Percentiles rank a stretch among this genome's conserved stretches.
These are phyloP conservation scores for Penicillium italicum DNA, from an alignment of 2,329 filamentous ascomycete genomes.

Conservation along the genomic window DNA sequence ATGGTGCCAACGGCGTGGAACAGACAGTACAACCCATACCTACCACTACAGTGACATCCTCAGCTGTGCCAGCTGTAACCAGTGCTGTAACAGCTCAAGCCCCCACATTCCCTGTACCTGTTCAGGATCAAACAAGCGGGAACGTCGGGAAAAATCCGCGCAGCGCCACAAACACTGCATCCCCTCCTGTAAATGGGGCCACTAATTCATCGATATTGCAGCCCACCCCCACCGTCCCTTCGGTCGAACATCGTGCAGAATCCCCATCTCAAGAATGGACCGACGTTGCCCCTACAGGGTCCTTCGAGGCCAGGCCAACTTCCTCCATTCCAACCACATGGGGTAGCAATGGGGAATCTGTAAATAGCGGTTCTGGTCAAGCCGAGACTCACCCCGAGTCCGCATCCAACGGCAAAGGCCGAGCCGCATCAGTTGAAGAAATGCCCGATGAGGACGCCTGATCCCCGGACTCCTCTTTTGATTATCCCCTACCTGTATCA, in stretches of 20 bases:
- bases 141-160: neutral
- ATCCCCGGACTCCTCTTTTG: neutral
- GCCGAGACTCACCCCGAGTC: slow-evolving; percentile 19
- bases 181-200: neutral
- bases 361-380: neutral
- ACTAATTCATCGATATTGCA: slow-evolving; percentile 7
- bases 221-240: slow-evolving; percentile 11
- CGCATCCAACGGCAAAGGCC: slow-evolving; percentile 33
- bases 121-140: neutral
- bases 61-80: slow-evolving; percentile 1
- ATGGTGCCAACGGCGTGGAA: neutral
- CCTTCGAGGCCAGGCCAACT: slow-evolving; percentile 17
- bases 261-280: slow-evolving; percentile 33
- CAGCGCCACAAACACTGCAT: neutral
- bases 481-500: neutral
- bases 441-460: slow-evolving; percentile 28
- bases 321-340: slow-evolving; percentile 14
- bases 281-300: slow-evolving; percentile 19
- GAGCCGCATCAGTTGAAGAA: slow-evolving; percentile 38
- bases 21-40: slow-evolving; percentile 1
- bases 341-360: slow-evolving; percentile 5
- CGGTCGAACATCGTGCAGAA: slow-evolving; percentile 15
- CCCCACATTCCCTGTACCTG: neutral
- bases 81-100: neutral
- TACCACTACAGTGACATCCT: neutral